phyloP scores from a whole-genome alignment of 2,329 filamentous ascomycete species.

The Hypoxylon sp. region DNA sequence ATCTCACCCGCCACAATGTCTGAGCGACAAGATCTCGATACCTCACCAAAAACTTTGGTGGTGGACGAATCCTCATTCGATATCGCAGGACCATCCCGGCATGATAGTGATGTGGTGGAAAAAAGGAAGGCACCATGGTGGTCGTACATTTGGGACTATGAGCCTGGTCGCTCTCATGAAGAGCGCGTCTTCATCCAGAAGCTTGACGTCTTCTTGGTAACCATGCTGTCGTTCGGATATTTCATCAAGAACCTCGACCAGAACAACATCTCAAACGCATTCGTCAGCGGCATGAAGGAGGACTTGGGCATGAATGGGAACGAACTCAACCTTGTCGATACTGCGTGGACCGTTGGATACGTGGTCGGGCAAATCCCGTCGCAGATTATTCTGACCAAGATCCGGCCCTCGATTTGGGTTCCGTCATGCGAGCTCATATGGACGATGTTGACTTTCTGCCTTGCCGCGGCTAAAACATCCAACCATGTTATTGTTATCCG shows the following conservation, averaged over 20 bases:
- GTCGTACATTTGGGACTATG: constrained; percentile 40
- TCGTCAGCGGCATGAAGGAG: constrained; percentile 48
- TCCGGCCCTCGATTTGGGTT: constrained; percentile 55
- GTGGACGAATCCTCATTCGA: constrained; percentile 22
- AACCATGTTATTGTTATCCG: constrained; percentile 53
- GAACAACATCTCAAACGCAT: constrained; percentile 40
- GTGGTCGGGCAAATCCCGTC: constrained; percentile 51
- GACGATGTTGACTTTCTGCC: constrained; percentile 48
- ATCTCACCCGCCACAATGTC: constrained; percentile 17
- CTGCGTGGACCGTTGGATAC: constrained; percentile 51
- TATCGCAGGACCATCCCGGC: constrained; percentile 8
- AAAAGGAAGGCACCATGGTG: constrained; percentile 35
- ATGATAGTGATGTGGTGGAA: background rate
- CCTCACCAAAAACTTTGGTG: constrained; percentile 14
- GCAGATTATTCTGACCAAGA: constrained; percentile 50
- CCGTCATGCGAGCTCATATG: constrained; percentile 52
- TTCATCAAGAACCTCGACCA: constrained; percentile 42
- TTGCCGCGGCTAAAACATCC: constrained; percentile 45
- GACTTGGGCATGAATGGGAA: constrained; percentile 48
- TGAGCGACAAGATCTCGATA: constrained; percentile 8
- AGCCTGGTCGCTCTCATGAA: constrained; percentile 35
- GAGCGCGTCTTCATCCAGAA: constrained; percentile 40
- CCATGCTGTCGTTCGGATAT: constrained; percentile 40
- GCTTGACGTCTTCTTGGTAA: constrained; percentile 38
- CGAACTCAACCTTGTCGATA: constrained; percentile 49